A percentile compares a stretch with the other conserved stretches of the same genome.
phyloP scores from a whole-genome alignment of 169 alveolate genomes.

The Toxoplasma gondii region DNA sequence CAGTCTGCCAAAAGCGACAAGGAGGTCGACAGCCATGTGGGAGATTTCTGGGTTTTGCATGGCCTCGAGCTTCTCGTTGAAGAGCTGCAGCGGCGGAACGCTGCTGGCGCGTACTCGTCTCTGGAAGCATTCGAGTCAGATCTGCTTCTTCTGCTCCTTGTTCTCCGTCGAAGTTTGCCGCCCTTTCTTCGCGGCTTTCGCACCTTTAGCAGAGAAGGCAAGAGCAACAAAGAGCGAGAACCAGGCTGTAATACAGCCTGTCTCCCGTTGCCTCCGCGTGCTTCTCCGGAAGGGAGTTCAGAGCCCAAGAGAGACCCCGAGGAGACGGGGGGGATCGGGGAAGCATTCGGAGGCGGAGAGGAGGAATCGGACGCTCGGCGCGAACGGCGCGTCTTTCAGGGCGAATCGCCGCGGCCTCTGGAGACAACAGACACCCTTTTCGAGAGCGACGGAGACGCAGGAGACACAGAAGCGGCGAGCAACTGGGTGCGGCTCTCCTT shows the following conservation, averaged over 20 bases:
- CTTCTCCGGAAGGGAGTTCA: background rate
- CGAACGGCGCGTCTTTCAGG: too few relatives aligned
- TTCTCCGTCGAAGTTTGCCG: background rate
- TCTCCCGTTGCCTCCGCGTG: too few relatives aligned
- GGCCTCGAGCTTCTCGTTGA: background rate
- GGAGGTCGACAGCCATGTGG: background rate
- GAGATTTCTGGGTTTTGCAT: background rate
- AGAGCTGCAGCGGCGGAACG: slow-evolving; percentile 2
- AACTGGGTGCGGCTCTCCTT: background rate
- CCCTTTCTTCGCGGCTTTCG: background rate
- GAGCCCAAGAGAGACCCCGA: background rate
- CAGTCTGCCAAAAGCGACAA: background rate
- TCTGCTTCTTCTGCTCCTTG: background rate
- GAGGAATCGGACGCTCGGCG: background rate
- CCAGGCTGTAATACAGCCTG: too few relatives aligned
- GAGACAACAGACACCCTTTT: too few relatives aligned
- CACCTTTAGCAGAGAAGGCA: background rate
- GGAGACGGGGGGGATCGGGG: background rate
- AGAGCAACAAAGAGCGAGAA: background rate
- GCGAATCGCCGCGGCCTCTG: too few relatives aligned
- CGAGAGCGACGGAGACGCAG: background rate
- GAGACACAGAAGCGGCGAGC: background rate
- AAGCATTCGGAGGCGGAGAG: background rate
- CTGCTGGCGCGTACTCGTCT: background rate
- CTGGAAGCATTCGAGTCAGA: slow-evolving; percentile 4